Evolutionary conservation across 306 rosid genomes (phyloP), one percentile per base, ranked within the genome.

Genomic region (Cucumis hystrix): DNA sequence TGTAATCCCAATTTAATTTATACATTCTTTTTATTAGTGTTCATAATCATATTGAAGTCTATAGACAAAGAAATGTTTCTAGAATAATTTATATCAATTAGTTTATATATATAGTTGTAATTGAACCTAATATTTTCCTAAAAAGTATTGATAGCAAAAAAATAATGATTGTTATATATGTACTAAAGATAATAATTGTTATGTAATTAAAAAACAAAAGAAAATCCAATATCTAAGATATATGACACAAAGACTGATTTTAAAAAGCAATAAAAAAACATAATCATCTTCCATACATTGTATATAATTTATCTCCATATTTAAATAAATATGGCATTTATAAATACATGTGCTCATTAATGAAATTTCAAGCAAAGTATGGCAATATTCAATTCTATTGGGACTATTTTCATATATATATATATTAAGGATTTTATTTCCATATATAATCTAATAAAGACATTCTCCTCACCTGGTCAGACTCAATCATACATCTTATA

Each of bases 381-480:
- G 76, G 16, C 60, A 72, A 72, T 20, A 72, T 45, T 71, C 76
- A 47, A 15, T 21, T 49, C 2, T 49, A 39, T 11, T 16, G 21
- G 33, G 33, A 40, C 21, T 10, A 12, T 69, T 69, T 67, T 2
- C 47, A 20, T 23, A 23, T 45, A 41, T 41, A 8, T 41, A 41
- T 28, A 8, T 41, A 41, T 7, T 41, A 41, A 8, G 13, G 3
- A 20, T 33, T 33, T 33, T 39, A 39, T 39, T 7, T 39, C 6
- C 10, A 15, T 12, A 45, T 18, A 70, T 71, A 14, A 12, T 72
- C 23, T 15, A 49, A 21, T 72, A 23, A 49, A 30, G 61, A 72
- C 61, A 72, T 72, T 72, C 76, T 25, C 76, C 25, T 72, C 43
- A 28, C 60, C 61, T 72, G 61, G 76, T 72, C 76, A 72, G 60